Conservation (phyloP, 2,329 filamentous ascomycete species). For the Fusarium torreyae region DNA sequence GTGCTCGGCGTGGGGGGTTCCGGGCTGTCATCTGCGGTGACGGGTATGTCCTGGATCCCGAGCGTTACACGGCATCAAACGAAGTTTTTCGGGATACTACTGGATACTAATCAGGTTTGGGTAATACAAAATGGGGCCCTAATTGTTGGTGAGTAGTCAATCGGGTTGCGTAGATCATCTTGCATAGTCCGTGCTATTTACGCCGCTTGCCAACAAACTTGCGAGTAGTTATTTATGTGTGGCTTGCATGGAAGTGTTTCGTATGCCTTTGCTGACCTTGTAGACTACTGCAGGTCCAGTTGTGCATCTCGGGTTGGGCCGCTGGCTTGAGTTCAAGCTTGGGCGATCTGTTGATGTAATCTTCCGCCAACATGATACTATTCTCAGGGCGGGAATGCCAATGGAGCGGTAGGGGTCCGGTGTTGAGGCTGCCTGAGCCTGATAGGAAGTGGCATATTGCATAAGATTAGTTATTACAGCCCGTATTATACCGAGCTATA, state of each 20-base stretch:
- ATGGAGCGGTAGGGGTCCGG: background rate
- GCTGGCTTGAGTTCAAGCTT: slow-evolving; percentile 4
- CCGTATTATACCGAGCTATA: background rate
- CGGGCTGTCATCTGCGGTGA: slow-evolving; percentile 7
- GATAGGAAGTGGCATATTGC: background rate
- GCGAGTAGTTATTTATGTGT: background rate
- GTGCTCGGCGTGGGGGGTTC: background rate
- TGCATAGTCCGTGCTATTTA: background rate
- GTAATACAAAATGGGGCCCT: background rate
- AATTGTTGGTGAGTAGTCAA: background rate
- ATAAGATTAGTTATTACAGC: no score
- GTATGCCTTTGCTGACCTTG: slow-evolving; percentile 1
- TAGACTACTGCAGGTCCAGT: slow-evolving; percentile 46
- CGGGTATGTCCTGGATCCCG: slow-evolving; percentile 16
- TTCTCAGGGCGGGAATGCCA: background rate
- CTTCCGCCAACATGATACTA: background rate
- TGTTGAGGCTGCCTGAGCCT: background rate
- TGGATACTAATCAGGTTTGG: background rate
- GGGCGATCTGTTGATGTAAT: background rate
- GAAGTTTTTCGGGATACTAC: slow-evolving; percentile 6
- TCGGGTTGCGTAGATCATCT: slow-evolving; percentile 26
- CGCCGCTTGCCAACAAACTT: background rate
- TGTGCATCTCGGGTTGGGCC: slow-evolving; percentile 7
- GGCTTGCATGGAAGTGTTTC: slow-evolving; percentile 22
- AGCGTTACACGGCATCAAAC: slow-evolving; percentile 24